These are phyloP conservation scores for Botryotinia narcissicola DNA, from an alignment of 2,329 filamentous ascomycete species.

Conservation along the genomic window DNA sequence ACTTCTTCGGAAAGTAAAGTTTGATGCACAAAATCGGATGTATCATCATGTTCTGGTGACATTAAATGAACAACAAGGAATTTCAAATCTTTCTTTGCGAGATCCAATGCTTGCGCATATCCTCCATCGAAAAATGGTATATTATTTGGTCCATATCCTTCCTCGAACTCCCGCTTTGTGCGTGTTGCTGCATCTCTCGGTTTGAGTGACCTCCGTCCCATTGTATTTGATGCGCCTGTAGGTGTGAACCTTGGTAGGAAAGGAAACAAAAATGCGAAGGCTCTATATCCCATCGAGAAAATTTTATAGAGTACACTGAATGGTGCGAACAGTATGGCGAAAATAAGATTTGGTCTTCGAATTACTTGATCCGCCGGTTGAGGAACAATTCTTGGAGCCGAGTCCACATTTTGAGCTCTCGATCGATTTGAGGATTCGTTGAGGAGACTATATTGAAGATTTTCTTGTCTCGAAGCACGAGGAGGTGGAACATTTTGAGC, in stretches of 20 bases:
- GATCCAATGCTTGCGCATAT: conserved; percentile 86
- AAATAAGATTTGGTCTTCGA: conserved; percentile 64
- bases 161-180: conserved; percentile 91
- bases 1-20: conserved; percentile 78
- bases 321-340: conserved; percentile 77
- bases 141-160: conserved; percentile 74
- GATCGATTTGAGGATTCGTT: conserved; percentile 36
- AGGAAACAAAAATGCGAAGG: conserved; percentile 74
- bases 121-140: conserved; percentile 83
- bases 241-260: conserved; percentile 69
- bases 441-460: conserved; percentile 61
- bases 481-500: conserved; percentile 61
- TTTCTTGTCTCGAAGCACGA: conserved; percentile 66
- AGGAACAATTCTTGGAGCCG: conserved; percentile 83
- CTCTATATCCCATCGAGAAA: conserved; percentile 65
- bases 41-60: conserved; percentile 94
- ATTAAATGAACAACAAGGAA: conserved; percentile 86
- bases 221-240: conserved; percentile 57
- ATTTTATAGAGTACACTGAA: conserved; percentile 75
- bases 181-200: conserved; percentile 84
- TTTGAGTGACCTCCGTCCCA: conserved; percentile 71
- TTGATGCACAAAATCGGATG: conserved; percentile 73
- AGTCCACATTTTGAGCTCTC: conserved; percentile 47
- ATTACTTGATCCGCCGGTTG: conserved; percentile 63
- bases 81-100: conserved; percentile 86